Evolutionary conservation across 768 basidiomycete species (phyloP), one percentile per base, ranked within the genome.

Genomic region (Pisolithus tinctorius): DNA sequence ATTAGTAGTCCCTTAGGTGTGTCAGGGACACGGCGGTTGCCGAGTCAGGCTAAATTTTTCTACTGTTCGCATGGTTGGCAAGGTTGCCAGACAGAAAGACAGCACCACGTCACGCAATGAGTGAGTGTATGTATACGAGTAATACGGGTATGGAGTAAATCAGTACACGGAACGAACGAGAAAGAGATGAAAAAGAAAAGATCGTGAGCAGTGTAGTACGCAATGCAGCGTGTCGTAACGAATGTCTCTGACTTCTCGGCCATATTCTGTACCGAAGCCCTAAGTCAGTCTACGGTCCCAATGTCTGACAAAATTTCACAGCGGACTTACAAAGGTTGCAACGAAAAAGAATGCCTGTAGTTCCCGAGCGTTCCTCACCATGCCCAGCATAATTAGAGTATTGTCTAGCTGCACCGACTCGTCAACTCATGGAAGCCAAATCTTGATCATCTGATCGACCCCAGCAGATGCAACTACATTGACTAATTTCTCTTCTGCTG

Each of bases 401-500:
- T 25, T 31, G 6, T 9, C 11, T 23, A 56, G 20, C 25, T 38
- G 17, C 37, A 13, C 46, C 16, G 39, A 34, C 39, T 47, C 38
- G 6, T 38, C 48, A 49, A 75, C 41, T 42, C 65, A 80, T 67
- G 80, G 81, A 58, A 79, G 66, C 80, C 81, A 83, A 51, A 82
- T 78, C 69, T 82, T 82, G 61, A 82, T 72, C 47, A 77, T 77
- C 64, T 83, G 81, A 64, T 86, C 84, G 34, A 83, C 79, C 47
- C 83, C 81, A 34, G 82, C 82, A 34, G 84, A 80, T 41, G 83
- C 83, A 45, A 85, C 74, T 25, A 85, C 83, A 56, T 85, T 86
- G 49, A 84, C 77, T 54, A 84, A 60, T 65, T 84, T 83, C 63
- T 81, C 82, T 41, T 74, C 73, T 37, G 57, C 62, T 37, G 60